phyloP scores from a whole-genome alignment of 306 rosid species.

The Astragalus glycyphyllos region DNA sequence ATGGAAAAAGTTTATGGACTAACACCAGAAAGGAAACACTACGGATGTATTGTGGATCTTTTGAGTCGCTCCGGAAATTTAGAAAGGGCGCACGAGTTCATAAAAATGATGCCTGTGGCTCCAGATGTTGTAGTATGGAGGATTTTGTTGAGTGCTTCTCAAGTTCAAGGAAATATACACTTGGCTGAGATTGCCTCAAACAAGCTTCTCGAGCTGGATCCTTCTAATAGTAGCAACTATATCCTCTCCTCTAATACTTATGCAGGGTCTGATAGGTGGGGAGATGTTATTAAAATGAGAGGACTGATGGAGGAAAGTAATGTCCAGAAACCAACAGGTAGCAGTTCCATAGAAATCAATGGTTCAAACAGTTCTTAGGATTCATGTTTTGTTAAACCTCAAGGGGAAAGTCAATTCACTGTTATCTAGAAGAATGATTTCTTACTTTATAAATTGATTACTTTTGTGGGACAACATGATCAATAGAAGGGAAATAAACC shows the following conservation, averaged over 20 bases:
- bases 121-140: constrained; percentile 81
- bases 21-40: constrained; percentile 80
- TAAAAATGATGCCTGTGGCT: constrained; percentile 65
- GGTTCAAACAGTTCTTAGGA: constrained; percentile 36
- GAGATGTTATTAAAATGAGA: constrained; percentile 73
- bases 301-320: constrained; percentile 64
- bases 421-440: no score
- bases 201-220: constrained; percentile 78
- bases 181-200: constrained; percentile 70
- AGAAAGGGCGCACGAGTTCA: constrained; percentile 71
- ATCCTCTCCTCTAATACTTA: constrained; percentile 74
- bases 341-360: constrained; percentile 69
- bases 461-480: no score
- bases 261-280: constrained; percentile 79
- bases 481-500: no score
- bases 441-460: no score
- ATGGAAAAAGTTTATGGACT: constrained; percentile 70
- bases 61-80: constrained; percentile 77
- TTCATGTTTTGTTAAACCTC: constrained; percentile 14
- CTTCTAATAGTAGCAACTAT: constrained; percentile 69
- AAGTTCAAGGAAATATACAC: constrained; percentile 70
- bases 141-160: constrained; percentile 75
- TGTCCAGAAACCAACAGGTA: constrained; percentile 76
- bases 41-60: constrained; percentile 76
- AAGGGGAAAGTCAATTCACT: no score